A percentile compares a stretch with the other conserved stretches of the same genome.
These are phyloP conservation scores for Cryptococcus floricola DNA, from an alignment of 1,284 basidiomycete species.

Conservation along the genomic window DNA sequence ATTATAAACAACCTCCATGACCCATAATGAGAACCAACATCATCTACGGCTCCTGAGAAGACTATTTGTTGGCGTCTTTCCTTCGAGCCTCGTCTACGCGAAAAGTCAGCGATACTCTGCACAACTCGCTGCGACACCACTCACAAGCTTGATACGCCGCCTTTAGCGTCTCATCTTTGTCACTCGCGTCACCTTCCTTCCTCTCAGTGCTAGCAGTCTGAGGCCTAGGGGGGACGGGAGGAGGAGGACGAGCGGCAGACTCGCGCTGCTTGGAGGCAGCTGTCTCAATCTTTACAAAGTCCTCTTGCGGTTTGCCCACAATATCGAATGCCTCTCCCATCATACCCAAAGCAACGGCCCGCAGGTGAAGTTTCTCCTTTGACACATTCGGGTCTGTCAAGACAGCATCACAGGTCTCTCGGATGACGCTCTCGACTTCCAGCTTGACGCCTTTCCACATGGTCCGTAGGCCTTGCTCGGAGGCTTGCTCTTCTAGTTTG, in stretches of 20 bases:
- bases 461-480: constrained; percentile 87
- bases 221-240: constrained; percentile 13
- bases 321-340: constrained; percentile 70
- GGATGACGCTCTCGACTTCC: constrained; percentile 87
- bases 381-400: constrained; percentile 54
- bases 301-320: constrained; percentile 56
- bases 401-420: constrained; percentile 88
- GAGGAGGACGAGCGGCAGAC: constrained; percentile 12
- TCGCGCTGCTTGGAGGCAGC: constrained; percentile 49
- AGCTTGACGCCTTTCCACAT: constrained; percentile 96
- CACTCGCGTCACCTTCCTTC: constrained; percentile 6
- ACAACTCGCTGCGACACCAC: constrained; percentile 5
- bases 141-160: constrained; percentile 37
- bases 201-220: neutral
- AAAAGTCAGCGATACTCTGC: neutral
- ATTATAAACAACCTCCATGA: neutral
- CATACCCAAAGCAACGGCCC: constrained; percentile 77
- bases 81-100: constrained; percentile 11
- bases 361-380: constrained; percentile 62
- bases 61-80: neutral
- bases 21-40: neutral
- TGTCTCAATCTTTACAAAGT: constrained; percentile 80
- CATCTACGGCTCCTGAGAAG: neutral
- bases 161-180: constrained; percentile 23
- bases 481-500: constrained; percentile 90